phyloP scores from a whole-genome alignment of 805 yeast genomes.

The Teunomyces funiuensis region DNA sequence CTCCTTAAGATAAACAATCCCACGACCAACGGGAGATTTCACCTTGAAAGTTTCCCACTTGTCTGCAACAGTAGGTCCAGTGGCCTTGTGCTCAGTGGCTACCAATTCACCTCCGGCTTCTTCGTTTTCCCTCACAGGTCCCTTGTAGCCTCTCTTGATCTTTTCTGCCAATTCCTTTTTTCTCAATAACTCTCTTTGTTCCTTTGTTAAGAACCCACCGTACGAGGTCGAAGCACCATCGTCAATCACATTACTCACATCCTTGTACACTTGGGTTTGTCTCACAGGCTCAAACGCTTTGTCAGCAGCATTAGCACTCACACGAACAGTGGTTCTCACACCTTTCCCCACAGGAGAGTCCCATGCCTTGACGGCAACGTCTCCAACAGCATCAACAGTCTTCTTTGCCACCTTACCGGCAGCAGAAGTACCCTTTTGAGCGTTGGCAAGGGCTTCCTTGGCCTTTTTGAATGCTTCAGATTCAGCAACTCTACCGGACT shows the following conservation, averaged over 20 bases:
- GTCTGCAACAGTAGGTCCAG: conserved; percentile 66
- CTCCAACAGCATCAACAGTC: conserved; percentile 94
- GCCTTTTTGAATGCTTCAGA: conserved; percentile 92
- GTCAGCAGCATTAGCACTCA: conserved; percentile 82
- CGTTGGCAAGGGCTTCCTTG: conserved; percentile 84
- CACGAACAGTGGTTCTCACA: conserved; percentile 80
- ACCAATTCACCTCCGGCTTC: conserved; percentile 82
- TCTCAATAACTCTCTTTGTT: conserved; percentile 73
- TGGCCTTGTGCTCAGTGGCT: conserved; percentile 75
- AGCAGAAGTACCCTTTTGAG: conserved; percentile 70
- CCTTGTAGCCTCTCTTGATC: conserved; percentile 58
- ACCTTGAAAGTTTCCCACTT: conserved; percentile 66
- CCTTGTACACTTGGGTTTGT: conserved; percentile 84
- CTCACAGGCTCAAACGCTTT: conserved; percentile 92
- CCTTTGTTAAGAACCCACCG: conserved; percentile 90
- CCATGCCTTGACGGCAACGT: conserved; percentile 90
- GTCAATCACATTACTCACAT: conserved; percentile 82
- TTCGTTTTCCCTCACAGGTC: conserved; percentile 72
- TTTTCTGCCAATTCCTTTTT: conserved; percentile 49
- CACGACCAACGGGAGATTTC: conserved; percentile 68
- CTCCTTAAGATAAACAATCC: conserved; percentile 56
- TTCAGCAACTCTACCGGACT: conserved; percentile 91
- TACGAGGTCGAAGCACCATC: conserved; percentile 87
- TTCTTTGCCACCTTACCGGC: conserved; percentile 73
- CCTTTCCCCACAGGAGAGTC: conserved; percentile 89